Base-by-base conservation (phyloP, 2,329 filamentous ascomycete species). In the Aspergillus ustus region DNA sequence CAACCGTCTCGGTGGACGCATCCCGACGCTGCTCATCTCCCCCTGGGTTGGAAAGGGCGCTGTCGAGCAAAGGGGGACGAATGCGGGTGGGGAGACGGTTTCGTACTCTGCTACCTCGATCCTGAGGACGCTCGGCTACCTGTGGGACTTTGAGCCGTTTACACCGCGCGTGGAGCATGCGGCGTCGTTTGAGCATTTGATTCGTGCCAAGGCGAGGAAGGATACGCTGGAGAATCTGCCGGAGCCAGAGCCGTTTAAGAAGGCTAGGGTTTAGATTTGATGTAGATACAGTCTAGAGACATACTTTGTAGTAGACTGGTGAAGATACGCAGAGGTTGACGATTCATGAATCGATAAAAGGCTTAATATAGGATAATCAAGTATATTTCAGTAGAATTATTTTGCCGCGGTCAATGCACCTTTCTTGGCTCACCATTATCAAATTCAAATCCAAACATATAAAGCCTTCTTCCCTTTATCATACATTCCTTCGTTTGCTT, bases 111-210 rank as follows among this genome's bases (percentile, higher is more conserved):
- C 69, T 28, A 66, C 69, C 1, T 74, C 71, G 0, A 69, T 74
- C 19, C 64, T 74, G 45, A 64, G 70, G 13, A 73, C 70, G 3
- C 64, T 75, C 4, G 73, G 72, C n/a, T 73, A 74, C 25, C 68
- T 75, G 8, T 75, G 73, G 73, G 72, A 75, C 52, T 73, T 75
- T 62, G 69, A 72, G 19, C 69, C 69, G 2, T 74, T 75, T 40
- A 74, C 67, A 0, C 70, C 72, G 2, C 67, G 73, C 22, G 72
- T 74, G 19, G 63, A 59, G 22, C 43, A 52, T 4, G 65, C 73
- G 5, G 63, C 73, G 25, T 72, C 72, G 1, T 75, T 74, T 54
- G 71, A 73, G 40, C 72, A 75, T 64, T 62, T 75, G 49, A 66
- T 75, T 46, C 59, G 54, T 45, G 45, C 44, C 13, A 56, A 31